A percentile compares a stretch with the other conserved stretches of the same genome.
phyloP scores from a whole-genome alignment of 2,329 filamentous ascomycete species.

The Epichloe glyceriae region DNA sequence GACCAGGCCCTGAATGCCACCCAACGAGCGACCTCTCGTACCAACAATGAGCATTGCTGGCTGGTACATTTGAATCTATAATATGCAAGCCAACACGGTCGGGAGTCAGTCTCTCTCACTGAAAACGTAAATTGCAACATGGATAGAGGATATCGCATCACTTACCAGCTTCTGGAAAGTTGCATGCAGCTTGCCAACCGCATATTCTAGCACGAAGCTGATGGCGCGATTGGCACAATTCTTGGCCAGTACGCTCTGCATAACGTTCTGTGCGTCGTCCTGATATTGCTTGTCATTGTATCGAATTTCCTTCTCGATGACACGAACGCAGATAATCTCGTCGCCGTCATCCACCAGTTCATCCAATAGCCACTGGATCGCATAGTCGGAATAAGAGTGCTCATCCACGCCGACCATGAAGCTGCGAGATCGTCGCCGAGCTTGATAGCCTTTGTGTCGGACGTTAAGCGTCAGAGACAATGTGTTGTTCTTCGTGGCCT shows the following conservation, averaged over 20 bases:
- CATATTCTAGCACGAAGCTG: conserved; percentile 74
- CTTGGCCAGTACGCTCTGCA: conserved; percentile 65
- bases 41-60: conserved; percentile 86
- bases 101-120: conserved; percentile 6
- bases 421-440: conserved; percentile 66
- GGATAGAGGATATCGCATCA: conserved; percentile 6
- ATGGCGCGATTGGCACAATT: conserved; percentile 72
- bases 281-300: conserved; percentile 59
- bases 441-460: conserved; percentile 76
- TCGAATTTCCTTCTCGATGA: conserved; percentile 71
- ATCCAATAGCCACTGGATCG: conserved; percentile 82
- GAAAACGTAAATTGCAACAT: background rate
- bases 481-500: conserved; percentile 45
- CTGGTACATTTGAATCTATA: conserved; percentile 78
- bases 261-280: conserved; percentile 59
- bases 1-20: conserved; percentile 74
- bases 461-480: conserved; percentile 69
- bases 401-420: conserved; percentile 88
- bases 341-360: conserved; percentile 89
- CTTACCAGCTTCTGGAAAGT: conserved; percentile 82
- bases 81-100: background rate
- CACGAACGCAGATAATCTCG: conserved; percentile 80
- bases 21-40: conserved; percentile 70
- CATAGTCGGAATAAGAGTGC: conserved; percentile 84
- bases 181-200: conserved; percentile 77